Evolutionary conservation across 1,284 basidiomycete species (phyloP), one percentile per base, ranked within the genome.

Genomic region (Coniophora puteana): DNA sequence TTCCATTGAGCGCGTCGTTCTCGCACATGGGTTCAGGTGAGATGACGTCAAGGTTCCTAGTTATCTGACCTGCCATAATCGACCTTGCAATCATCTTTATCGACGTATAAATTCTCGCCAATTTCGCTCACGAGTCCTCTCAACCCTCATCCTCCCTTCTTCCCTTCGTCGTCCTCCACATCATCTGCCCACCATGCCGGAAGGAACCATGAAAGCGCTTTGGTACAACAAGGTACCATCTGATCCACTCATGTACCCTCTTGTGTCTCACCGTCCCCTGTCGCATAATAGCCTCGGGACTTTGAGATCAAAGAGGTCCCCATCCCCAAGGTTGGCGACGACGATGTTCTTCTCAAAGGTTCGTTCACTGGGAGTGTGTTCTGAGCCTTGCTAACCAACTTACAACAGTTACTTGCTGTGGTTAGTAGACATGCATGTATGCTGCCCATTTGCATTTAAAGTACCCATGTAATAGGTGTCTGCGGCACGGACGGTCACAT

Each of bases 401-500:
- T n/a, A 24, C 14, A 23, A 5, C 40, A 75, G 75, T 78, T 30
- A 48, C 60, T 27, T 73, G 62, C 41, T 78, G 74, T 48, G 74
- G 76, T 71, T 41, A 37, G 69, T 57, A 35, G 16, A 3, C 5
- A 29, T 10, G 11, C 3, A 23, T 14, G 5, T 21, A 21, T 11
- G 8, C 21, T 17, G 17, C 1, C 16, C 24, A 16, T 40, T 40
- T 34, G 38, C 16, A 29, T 36, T 37, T 26, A 18, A 20, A 8
- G 10, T 21, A 24, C 35, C 32, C 6, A 8, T 14, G 33, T 35
- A 3, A 35, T 29, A 66, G 84, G 85, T 54, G 72, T 88, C 38
- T 89, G 85, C 55, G 85, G 85, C 37, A 89, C 84, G 16, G 86
- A 89, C 57, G 75, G 74, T 13, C 87, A 89, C 58, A 79, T 90